A percentile compares a stretch with the other conserved stretches of the same genome.
These are phyloP conservation scores for Hirsutella thompsonii DNA, from an alignment of 2,329 filamentous ascomycete species.

Conservation along the genomic window DNA sequence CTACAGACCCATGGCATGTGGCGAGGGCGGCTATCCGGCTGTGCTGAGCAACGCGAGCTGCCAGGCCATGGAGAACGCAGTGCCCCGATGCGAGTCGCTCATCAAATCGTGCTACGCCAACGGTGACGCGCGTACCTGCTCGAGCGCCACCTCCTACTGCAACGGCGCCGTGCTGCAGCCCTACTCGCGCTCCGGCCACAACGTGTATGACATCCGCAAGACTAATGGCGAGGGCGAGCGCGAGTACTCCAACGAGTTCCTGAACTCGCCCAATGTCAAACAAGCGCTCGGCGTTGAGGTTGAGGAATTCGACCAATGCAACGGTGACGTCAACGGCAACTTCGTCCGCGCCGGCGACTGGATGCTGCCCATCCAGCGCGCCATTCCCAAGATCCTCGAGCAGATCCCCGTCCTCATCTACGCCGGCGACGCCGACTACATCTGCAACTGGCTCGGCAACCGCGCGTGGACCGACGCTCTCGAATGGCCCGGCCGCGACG, in stretches of 20 bases:
- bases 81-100: slow-evolving; percentile 75
- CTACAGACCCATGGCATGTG: slow-evolving; percentile 96
- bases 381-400: slow-evolving; percentile 74
- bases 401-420: slow-evolving; percentile 93
- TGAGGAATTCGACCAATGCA: slow-evolving; percentile 80
- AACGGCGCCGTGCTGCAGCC: slow-evolving; percentile 89
- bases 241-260: slow-evolving; percentile 80
- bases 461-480: slow-evolving; percentile 86
- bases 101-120: slow-evolving; percentile 86
- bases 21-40: slow-evolving; percentile 81
- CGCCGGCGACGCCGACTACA: slow-evolving; percentile 76
- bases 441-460: slow-evolving; percentile 98
- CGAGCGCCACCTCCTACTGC: slow-evolving; percentile 90
- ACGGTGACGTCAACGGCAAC: slow-evolving; percentile 94
- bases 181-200: slow-evolving; percentile 84
- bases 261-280: slow-evolving; percentile 74
- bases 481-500: slow-evolving; percentile 79
- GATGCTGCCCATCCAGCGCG: slow-evolving; percentile 92
- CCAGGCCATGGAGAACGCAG: slow-evolving; percentile 78
- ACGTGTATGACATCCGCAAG: slow-evolving; percentile 86
- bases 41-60: slow-evolving; percentile 69
- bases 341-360: slow-evolving; percentile 80
- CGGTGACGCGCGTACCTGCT: slow-evolving; percentile 80
- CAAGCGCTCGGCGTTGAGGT: slow-evolving; percentile 84
- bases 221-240: slow-evolving; percentile 78